A percentile compares a stretch with the other conserved stretches of the same genome.
Evolutionary conservation across 1,284 basidiomycete species (phyloP).

Genomic region (Meripilus lineatus): DNA sequence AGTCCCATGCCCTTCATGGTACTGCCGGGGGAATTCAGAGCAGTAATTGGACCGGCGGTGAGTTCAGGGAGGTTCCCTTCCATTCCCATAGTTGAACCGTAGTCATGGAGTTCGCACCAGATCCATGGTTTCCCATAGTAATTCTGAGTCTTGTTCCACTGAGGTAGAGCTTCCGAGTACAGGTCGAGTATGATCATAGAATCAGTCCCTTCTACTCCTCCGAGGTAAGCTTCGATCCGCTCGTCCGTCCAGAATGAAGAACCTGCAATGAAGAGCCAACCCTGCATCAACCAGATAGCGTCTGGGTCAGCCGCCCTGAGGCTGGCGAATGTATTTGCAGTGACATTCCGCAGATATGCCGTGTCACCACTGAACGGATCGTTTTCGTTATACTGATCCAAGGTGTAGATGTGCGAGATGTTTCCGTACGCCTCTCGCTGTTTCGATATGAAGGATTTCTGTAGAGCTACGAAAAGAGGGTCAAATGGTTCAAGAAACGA

Average conservation of each 20-base stretch:
- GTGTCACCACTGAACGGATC: constrained; percentile 31
- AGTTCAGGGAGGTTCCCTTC: constrained; percentile 36
- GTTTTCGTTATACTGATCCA: constrained; percentile 45
- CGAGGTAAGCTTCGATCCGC: constrained; percentile 35
- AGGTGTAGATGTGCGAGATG: constrained; percentile 37
- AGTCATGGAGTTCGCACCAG: constrained; percentile 41
- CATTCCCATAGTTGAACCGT: constrained; percentile 38
- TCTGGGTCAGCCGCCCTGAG: constrained; percentile 35
- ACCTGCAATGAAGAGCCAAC: constrained; percentile 38
- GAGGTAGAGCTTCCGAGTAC: constrained; percentile 36
- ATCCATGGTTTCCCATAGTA: constrained; percentile 42
- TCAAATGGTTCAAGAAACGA: constrained; percentile 41
- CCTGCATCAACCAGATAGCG: constrained; percentile 41
- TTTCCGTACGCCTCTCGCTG: constrained; percentile 36
- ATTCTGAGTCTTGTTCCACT: constrained; percentile 35
- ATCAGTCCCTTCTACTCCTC: too few relatives aligned
- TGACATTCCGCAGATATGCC: constrained; percentile 31
- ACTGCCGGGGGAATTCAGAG: constrained; percentile 25
- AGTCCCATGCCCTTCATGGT: constrained; percentile 38
- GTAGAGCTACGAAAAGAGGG: constrained; percentile 32
- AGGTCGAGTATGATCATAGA: constrained; percentile 42
- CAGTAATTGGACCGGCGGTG: constrained; percentile 28
- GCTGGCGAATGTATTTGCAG: constrained; percentile 31
- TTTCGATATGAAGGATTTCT: constrained; percentile 37
- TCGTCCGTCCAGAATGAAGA: constrained; percentile 36